phyloP scores from a whole-genome alignment of 768 basidiomycete species.

The Asterophora lycoperdoides region DNA sequence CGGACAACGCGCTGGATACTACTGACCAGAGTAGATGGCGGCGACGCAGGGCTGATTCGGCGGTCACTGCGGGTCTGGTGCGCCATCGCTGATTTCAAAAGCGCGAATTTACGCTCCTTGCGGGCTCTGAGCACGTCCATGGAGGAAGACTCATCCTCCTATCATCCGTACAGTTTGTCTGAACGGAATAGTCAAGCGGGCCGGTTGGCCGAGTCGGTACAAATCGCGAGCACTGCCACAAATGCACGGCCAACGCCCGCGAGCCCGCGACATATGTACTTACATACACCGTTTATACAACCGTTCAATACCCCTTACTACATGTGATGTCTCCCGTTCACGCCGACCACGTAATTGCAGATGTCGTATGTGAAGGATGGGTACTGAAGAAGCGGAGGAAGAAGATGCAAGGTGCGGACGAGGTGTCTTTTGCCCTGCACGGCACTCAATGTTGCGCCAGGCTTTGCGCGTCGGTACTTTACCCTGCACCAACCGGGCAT shows the following conservation, averaged over 20 bases:
- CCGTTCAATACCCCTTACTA: constrained; percentile 1
- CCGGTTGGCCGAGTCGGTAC: constrained; percentile 2
- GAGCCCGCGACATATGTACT: too few relatives aligned
- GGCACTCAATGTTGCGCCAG: constrained; percentile 32
- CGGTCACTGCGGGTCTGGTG: background rate
- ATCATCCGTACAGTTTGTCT: too few relatives aligned
- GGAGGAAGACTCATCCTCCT: too few relatives aligned
- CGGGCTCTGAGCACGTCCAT: background rate
- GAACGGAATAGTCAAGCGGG: background rate
- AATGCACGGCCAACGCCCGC: background rate
- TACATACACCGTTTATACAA: too few relatives aligned
- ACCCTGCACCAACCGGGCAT: constrained; percentile 61
- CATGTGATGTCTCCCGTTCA: constrained; percentile 3
- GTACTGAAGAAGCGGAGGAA: constrained; percentile 82
- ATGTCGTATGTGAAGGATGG: constrained; percentile 66
- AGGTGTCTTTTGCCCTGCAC: background rate
- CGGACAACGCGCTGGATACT: constrained; percentile 1
- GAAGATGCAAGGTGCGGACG: constrained; percentile 72
- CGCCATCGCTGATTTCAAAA: background rate
- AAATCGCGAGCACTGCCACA: too few relatives aligned
- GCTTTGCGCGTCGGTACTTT: constrained; percentile 84
- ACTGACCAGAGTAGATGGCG: constrained; percentile 7
- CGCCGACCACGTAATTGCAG: constrained; percentile 8
- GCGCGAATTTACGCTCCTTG: background rate
- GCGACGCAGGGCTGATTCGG: too few relatives aligned